These are phyloP conservation scores for Steccherinum ochraceum DNA, from an alignment of 768 basidiomycete genomes.

Conservation along the genomic window DNA sequence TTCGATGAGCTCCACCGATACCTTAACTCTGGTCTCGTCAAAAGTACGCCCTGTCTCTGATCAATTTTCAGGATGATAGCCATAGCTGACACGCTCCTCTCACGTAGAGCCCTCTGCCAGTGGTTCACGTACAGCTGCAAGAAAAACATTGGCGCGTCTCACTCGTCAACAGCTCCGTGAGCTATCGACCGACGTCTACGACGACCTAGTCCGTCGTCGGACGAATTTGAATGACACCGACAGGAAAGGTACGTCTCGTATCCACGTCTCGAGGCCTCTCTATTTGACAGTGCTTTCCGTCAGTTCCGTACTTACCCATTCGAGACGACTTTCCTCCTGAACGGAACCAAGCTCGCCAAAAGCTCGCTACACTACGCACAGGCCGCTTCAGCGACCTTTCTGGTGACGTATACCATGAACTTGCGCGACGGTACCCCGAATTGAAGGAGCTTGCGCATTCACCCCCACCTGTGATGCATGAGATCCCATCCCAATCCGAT, in stretches of 20 bases:
- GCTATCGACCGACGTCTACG: slow-evolving; percentile 95
- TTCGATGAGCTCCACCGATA: slow-evolving; percentile 70
- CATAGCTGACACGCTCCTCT: neutral
- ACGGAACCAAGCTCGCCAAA: slow-evolving; percentile 95
- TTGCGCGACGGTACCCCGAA: slow-evolving; percentile 89
- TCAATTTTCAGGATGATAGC: neutral
- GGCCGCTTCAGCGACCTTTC: slow-evolving; percentile 91
- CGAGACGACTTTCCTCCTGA: slow-evolving; percentile 96
- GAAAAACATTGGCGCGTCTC: slow-evolving; percentile 90
- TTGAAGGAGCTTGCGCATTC: slow-evolving; percentile 86
- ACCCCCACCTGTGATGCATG: too few species aligned
- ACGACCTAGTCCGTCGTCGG: slow-evolving; percentile 84
- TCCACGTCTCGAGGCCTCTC: neutral
- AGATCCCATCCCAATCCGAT: too few species aligned
- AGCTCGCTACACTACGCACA: slow-evolving; percentile 86
- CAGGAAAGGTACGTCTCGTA: slow-evolving; percentile 53
- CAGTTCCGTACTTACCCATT: slow-evolving; percentile 87
- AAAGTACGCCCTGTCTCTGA: slow-evolving; percentile 41
- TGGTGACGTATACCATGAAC: slow-evolving; percentile 92
- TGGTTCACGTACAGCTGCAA: slow-evolving; percentile 73
- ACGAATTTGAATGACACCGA: slow-evolving; percentile 44
- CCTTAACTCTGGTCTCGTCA: slow-evolving; percentile 66
- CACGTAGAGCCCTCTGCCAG: slow-evolving; percentile 59
- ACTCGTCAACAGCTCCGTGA: slow-evolving; percentile 97
- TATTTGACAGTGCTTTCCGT: neutral